Conservation (phyloP, 345 rosid species). For the Citrus maxima region DNA sequence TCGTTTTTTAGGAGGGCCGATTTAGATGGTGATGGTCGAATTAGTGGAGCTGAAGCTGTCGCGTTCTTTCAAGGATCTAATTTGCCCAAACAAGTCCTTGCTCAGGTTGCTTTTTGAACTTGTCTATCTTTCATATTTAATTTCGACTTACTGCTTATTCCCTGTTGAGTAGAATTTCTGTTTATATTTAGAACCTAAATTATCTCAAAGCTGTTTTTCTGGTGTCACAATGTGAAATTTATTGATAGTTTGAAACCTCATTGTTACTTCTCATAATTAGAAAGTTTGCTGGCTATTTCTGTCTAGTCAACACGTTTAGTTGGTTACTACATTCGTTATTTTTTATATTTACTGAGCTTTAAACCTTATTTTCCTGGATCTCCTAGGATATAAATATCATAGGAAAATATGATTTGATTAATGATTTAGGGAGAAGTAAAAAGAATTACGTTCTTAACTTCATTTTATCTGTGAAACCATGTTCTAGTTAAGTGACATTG, state of each 20-base stretch:
- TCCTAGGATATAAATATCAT: background rate
- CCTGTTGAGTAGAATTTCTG: background rate
- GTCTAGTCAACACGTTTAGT: background rate
- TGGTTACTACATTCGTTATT: background rate
- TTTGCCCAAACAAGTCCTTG: constrained; percentile 82
- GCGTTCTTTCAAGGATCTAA: constrained; percentile 88
- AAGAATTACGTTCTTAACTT: background rate
- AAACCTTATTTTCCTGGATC: background rate
- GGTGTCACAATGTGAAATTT: background rate
- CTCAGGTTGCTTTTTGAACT: constrained; percentile 52
- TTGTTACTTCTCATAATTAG: background rate
- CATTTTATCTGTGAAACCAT: background rate
- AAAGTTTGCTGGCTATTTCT: background rate
- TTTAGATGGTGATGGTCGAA: constrained; percentile 92
- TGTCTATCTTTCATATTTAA: background rate
- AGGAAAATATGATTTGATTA: background rate
- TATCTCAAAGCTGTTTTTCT: background rate
- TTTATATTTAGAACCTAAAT: background rate
- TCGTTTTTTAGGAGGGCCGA: constrained; percentile 82
- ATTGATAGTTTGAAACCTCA: background rate
- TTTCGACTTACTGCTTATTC: background rate
- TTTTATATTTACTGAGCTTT: background rate
- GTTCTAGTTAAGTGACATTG: background rate
- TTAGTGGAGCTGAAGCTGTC: constrained; percentile 93
- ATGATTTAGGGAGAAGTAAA: background rate